These are phyloP conservation scores for Paraconiothyrium sp. DNA, from an alignment of 2,329 filamentous ascomycete species.

Conservation along the genomic window DNA sequence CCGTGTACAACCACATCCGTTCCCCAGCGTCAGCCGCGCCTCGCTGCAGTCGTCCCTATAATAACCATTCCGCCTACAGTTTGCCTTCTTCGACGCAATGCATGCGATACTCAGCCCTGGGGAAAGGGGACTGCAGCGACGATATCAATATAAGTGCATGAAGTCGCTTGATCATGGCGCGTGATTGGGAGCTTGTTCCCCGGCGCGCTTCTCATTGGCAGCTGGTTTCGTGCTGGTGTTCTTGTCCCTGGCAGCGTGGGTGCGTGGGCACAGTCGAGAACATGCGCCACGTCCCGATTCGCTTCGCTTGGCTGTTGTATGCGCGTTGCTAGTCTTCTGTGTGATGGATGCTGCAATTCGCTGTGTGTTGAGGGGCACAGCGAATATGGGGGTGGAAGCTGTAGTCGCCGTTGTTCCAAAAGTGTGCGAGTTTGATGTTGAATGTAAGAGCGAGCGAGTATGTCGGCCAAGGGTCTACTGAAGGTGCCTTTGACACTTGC, in stretches of 20 bases:
- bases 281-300: constrained; percentile 10
- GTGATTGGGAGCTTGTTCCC: constrained; percentile 22
- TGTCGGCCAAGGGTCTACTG: too few relatives aligned
- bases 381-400: not conserved
- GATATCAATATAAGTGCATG: constrained; percentile 19
- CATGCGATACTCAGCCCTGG: constrained; percentile 16
- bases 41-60: not conserved
- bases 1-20: not conserved
- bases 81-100: not conserved
- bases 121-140: constrained; percentile 7
- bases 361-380: not conserved
- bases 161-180: not conserved
- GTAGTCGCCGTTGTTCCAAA: not conserved
- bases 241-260: not conserved
- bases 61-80: not conserved
- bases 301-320: constrained; percentile 6
- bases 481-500: not conserved
- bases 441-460: not conserved
- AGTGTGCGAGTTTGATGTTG: not conserved
- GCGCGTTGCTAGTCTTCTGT: not conserved
- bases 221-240: constrained; percentile 18
- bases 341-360: constrained; percentile 3
- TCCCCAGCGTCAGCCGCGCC: not conserved
- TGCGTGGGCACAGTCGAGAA: not conserved
- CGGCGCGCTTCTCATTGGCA: constrained; percentile 12